Conservation (phyloP, 2,329 filamentous ascomycete species). For the Sporothrix variecibatus region DNA sequence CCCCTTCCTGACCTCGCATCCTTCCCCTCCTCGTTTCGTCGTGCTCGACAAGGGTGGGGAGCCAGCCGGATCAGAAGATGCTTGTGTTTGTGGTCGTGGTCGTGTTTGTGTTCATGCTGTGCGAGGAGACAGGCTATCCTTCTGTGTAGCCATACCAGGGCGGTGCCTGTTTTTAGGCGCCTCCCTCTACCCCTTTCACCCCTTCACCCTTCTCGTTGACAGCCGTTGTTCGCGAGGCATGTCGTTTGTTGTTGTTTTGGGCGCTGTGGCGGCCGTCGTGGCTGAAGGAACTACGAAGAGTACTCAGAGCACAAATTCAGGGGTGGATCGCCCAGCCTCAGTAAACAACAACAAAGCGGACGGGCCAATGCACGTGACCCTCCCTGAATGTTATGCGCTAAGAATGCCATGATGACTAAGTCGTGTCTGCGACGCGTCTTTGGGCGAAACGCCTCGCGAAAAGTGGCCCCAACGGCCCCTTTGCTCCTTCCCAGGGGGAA, state of each 20-base stretch:
- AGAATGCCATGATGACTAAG: slow-evolving; percentile 12
- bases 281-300: neutral
- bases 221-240: neutral
- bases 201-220: neutral
- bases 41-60: slow-evolving; percentile 14
- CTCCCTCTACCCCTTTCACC: neutral
- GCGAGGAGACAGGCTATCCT: slow-evolving; percentile 23
- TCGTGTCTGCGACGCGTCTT: neutral
- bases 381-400: neutral
- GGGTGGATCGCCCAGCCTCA: neutral
- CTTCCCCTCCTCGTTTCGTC: slow-evolving; percentile 11
- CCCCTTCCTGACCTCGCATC: neutral
- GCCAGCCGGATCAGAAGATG: slow-evolving; percentile 18
- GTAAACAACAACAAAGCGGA: neutral
- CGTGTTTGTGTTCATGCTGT: slow-evolving; percentile 27
- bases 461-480: neutral
- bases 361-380: neutral
- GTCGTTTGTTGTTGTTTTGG: slow-evolving; percentile 15
- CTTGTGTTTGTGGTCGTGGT: slow-evolving; percentile 21
- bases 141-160: slow-evolving; percentile 5
- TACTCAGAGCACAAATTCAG: neutral
- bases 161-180: neutral
- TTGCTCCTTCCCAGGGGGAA: neutral
- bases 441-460: neutral
- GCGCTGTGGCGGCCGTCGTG: neutral